Conservation (phyloP, 345 rosid genomes). For the Aethionema arabicum region DNA sequence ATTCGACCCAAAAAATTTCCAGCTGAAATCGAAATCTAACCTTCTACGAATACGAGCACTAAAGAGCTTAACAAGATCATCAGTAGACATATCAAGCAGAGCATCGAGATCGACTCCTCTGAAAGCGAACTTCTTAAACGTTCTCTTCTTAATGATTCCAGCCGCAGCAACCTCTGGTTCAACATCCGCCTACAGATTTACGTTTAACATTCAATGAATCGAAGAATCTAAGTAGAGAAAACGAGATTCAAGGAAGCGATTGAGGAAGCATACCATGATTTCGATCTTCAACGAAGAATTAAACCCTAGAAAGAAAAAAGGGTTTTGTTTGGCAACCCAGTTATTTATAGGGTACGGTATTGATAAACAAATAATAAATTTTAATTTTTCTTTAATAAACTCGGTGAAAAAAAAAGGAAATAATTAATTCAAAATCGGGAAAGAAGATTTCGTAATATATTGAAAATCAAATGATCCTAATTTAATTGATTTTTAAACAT, state of each 20-base stretch:
- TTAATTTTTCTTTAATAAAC: too few species aligned
- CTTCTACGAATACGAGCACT: slow-evolving; percentile 94
- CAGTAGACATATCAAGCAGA: slow-evolving; percentile 47
- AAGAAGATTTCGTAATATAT: too few species aligned
- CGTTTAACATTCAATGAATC: too few species aligned
- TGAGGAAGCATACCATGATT: slow-evolving; percentile 32
- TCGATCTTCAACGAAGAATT: slow-evolving; percentile 24
- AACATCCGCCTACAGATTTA: not conserved
- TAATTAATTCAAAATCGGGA: too few species aligned
- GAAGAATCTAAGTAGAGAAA: not conserved
- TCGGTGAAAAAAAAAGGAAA: too few species aligned
- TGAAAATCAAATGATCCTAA: too few species aligned
- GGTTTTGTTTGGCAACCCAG: too few species aligned
- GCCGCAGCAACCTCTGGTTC: slow-evolving; percentile 43
- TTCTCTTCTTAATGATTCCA: slow-evolving; percentile 57
- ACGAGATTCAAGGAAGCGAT: not conserved
- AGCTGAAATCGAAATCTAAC: slow-evolving; percentile 24
- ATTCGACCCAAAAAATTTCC: not conserved
- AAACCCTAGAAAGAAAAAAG: slow-evolving; percentile 9
- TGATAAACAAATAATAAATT: too few species aligned
- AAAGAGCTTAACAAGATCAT: slow-evolving; percentile 93
- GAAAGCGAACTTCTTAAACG: slow-evolving; percentile 66
- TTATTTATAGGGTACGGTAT: too few species aligned
- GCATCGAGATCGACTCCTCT: slow-evolving; percentile 69
- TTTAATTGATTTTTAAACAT: too few species aligned